phyloP scores from a whole-genome alignment of 192 early-diverging fungal species.

The Coemansia sp. region DNA sequence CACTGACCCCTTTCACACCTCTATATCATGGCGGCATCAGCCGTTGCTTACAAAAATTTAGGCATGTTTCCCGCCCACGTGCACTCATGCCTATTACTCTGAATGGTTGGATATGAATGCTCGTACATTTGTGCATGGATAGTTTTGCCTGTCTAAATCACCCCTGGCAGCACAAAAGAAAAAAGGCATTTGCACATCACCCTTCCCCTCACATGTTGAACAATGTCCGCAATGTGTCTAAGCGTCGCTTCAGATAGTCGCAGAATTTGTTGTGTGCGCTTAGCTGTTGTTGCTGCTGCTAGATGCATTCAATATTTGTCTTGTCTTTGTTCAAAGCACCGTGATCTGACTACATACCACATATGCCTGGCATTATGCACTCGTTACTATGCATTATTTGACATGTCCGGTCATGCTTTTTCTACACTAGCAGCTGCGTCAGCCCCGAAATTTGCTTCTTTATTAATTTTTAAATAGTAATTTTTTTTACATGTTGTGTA shows the following conservation, averaged over 20 bases:
- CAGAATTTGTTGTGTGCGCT: neutral
- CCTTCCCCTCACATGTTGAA: neutral
- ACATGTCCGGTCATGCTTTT: neutral
- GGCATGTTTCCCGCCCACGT: constrained; percentile 31
- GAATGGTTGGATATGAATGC: neutral
- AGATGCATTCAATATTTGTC: constrained; percentile 3
- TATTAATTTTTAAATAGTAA: neutral
- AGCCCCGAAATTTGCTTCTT: neutral
- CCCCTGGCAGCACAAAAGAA: neutral
- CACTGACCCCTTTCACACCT: neutral
- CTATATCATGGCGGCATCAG: neutral
- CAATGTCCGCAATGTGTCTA: neutral
- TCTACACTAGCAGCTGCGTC: neutral
- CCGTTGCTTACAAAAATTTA: constrained; percentile 43
- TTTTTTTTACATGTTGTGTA: constrained; percentile 9
- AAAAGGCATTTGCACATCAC: neutral
- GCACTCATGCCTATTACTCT: constrained; percentile 3
- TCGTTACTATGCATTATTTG: neutral
- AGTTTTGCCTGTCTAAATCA: constrained; percentile 5
- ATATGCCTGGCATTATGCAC: neutral
- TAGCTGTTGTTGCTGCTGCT: constrained; percentile 2
- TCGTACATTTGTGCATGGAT: neutral
- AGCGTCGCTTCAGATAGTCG: neutral
- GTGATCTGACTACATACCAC: neutral
- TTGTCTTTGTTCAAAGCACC: neutral